Evolutionary conservation across 495 filamentous ascomycete genomes (phyloP), one percentile per base, ranked within the genome.

Genomic region (Penicillium samsonianum): DNA sequence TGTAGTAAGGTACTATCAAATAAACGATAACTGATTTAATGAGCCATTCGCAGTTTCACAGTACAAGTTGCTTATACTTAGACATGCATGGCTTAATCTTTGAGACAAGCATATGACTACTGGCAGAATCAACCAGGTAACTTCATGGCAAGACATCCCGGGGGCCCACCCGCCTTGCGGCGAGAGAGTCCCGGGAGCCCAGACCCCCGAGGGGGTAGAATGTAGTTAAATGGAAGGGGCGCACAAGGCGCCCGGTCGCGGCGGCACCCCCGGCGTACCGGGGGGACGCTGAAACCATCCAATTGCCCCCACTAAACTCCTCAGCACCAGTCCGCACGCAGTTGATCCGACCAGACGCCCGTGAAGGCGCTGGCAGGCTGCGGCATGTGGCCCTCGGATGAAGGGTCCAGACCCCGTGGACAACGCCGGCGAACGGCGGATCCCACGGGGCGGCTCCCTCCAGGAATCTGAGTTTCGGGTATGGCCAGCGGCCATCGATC

Each of bases 11-110:
- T 83, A 85, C 78, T 83, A 84, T 85, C 79, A 84, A 85, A 85
- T 85, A 84, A 85, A 84, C 79, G 74, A 85, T 84, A 84, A 85
- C 79, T 85, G 78, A 84, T 84, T 83, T 84, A 84, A 84, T 84
- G 78, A 85, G 80, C 80, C 79, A 84, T 86, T 85, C 79, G 81
- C 79, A 85, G 80, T 86, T 86, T 86, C 81, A 82, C 81, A 57
- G 79, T 85, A 84, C 80, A 84, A 60, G 68, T 80, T 84, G 78
- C 77, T 84, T 84, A 85, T 84, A 85, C 80, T 85, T 85, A 82
- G 78, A 86, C 79, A 84, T 86, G 80, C 80, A 85, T 86, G 80
- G 82, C 80, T 85, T 85, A 86, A 84, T 85, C 78, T 84, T 85
- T 86, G 79, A 86, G 79, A 85, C 80, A 86, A 85, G 79, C 79